Percentiles rank a stretch among this genome's conserved stretches.
Conservation (phyloP, 2,329 filamentous ascomycete species). For the Juglanconis oblonga region DNA sequence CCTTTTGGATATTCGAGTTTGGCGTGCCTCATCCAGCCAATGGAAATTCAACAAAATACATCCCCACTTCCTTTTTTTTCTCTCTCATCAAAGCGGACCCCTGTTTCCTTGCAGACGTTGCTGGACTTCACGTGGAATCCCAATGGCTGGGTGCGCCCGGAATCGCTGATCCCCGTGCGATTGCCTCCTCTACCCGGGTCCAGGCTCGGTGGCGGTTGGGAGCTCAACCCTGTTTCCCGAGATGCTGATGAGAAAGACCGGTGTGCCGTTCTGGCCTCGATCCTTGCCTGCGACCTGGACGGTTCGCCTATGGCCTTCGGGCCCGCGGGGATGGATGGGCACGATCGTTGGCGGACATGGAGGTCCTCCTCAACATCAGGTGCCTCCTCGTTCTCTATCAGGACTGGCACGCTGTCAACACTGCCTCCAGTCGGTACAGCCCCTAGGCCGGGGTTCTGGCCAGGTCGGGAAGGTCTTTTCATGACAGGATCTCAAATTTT, state of each 20-base stretch:
- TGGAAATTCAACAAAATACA: conserved; percentile 11
- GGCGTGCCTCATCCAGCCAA: conserved; percentile 9
- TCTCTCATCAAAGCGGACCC: not conserved
- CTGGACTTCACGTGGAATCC: conserved; percentile 15
- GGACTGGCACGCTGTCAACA: not conserved
- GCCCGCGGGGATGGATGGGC: no score
- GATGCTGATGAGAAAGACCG: conserved; percentile 10
- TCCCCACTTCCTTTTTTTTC: not conserved
- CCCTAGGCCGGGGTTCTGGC: not conserved
- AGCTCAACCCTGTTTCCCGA: conserved; percentile 8
- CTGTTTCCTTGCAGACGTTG: not conserved
- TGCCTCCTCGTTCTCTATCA: conserved; percentile 3
- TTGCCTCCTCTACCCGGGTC: not conserved
- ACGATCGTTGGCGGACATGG: not conserved
- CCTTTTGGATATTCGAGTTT: not conserved
- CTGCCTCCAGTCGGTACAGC: not conserved
- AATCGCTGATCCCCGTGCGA: conserved; percentile 13
- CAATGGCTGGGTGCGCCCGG: conserved; percentile 13
- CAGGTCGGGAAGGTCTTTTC: conserved; percentile 14
- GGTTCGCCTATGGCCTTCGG: not conserved
- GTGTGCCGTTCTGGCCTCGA: conserved; percentile 8
- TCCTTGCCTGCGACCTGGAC: conserved; percentile 13
- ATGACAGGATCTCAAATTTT: conserved; percentile 9
- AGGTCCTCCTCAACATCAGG: not conserved
- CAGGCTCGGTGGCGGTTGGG: conserved; percentile 4